phyloP scores from a whole-genome alignment of 768 basidiomycete species.

The Kwoniella newhampshirensis region DNA sequence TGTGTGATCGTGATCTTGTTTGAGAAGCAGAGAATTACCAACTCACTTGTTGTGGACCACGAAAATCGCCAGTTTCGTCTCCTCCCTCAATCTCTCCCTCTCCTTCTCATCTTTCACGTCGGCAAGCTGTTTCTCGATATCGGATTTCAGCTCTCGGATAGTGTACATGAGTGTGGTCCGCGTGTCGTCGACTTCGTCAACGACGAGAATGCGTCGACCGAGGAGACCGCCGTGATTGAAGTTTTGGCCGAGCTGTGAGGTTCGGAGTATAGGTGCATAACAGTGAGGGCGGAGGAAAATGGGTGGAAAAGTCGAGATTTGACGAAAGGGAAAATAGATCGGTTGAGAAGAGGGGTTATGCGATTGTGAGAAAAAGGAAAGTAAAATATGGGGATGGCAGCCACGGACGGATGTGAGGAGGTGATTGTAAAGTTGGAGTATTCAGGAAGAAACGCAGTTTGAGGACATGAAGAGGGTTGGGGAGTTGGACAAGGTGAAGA shows the following conservation, averaged over 20 bases:
- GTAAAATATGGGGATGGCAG: neutral
- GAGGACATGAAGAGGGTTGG: no score
- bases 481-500: no score
- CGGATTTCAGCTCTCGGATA: conserved; percentile 80
- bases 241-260: conserved; percentile 53
- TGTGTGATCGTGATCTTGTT: no score
- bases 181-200: conserved; percentile 60
- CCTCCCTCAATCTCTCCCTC: conserved; percentile 68
- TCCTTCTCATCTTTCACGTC: conserved; percentile 68
- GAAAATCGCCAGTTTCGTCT: conserved; percentile 85
- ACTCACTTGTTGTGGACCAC: conserved; percentile 61
- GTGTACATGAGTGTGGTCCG: conserved; percentile 88
- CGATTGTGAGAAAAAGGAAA: no score
- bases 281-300: no score
- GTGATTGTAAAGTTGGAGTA: no score
- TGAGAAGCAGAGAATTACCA: no score
- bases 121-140: conserved; percentile 64
- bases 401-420: no score
- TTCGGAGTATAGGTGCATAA: neutral
- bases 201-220: conserved; percentile 76
- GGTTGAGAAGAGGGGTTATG: neutral
- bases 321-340: no score
- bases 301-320: no score
- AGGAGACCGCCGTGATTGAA: conserved; percentile 59
- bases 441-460: neutral